phyloP scores from a whole-genome alignment of 1,139 yeast species.

The Nakaseomyces nivariensis region DNA sequence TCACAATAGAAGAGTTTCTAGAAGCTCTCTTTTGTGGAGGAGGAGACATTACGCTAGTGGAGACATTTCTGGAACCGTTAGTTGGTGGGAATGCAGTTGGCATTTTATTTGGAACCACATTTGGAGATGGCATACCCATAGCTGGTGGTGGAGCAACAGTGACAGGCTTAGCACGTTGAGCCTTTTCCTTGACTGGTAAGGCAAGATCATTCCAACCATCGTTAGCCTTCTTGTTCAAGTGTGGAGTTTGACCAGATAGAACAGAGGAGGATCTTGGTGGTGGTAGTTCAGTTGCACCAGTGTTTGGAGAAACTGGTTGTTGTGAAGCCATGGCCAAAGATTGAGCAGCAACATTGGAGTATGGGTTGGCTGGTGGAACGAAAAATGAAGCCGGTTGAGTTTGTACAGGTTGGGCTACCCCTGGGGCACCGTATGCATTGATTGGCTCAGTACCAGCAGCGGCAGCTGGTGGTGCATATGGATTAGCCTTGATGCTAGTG shows the following conservation, averaged over 20 bases:
- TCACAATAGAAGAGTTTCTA: conserved; percentile 11
- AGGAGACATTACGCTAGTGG: conserved; percentile 17
- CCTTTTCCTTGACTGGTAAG: conserved; percentile 48
- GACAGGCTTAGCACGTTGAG: conserved; percentile 37
- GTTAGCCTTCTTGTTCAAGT: conserved; percentile 44
- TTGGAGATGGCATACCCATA: conserved; percentile 10
- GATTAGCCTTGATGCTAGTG: conserved; percentile 10
- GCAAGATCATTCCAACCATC: conserved; percentile 88
- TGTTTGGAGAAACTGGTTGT: conserved; percentile 6
- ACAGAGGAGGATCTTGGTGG: conserved; percentile 9
- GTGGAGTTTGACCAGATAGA: conserved; percentile 29
- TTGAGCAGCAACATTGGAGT: conserved; percentile 21
- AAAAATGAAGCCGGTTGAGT: conserved; percentile 15
- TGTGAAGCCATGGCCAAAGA: conserved; percentile 6
- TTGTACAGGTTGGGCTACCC: conserved; percentile 6
- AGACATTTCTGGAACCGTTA: conserved; percentile 15
- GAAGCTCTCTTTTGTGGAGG: conserved; percentile 20
- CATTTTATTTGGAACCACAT: conserved; percentile 7
- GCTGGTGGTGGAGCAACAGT: conserved; percentile 24
- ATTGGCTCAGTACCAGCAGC: conserved; percentile 4
- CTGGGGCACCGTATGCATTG: conserved; percentile 9
- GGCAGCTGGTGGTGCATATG: conserved; percentile 24
- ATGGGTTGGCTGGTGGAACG: conserved; percentile 28
- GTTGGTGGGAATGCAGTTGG: conserved; percentile 21
- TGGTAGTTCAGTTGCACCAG: conserved; percentile 8